A percentile compares a stretch with the other conserved stretches of the same genome.
Conservation (phyloP, 768 basidiomycete species). For the Macrolepiota albuminosa region DNA sequence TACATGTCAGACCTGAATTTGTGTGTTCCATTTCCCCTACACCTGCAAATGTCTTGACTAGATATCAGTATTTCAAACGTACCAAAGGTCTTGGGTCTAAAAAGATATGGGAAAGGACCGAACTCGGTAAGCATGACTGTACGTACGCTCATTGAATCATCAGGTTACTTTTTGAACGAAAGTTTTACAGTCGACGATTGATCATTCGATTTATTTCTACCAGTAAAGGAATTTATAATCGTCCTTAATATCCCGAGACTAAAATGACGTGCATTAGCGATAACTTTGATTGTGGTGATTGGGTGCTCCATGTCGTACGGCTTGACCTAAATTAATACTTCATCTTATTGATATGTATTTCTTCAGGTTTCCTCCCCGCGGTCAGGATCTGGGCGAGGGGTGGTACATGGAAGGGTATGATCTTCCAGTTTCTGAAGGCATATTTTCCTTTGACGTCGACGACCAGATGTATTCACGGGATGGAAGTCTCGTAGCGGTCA, state of each 20-base stretch:
- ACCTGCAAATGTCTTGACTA: slow-evolving; percentile 6
- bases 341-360: neutral
- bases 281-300: slow-evolving; percentile 73
- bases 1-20: slow-evolving; percentile 79
- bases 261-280: slow-evolving; percentile 38
- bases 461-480: slow-evolving; percentile 61
- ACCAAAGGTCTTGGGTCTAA: slow-evolving; percentile 49
- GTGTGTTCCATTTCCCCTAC: slow-evolving; percentile 33
- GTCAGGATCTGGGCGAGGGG: slow-evolving; percentile 60
- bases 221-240: slow-evolving; percentile 36
- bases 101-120: slow-evolving; percentile 43
- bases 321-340: neutral
- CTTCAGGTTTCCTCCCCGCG: slow-evolving; percentile 59
- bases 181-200: slow-evolving; percentile 54
- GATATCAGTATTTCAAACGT: slow-evolving; percentile 51
- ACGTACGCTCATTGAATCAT: slow-evolving; percentile 20
- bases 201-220: slow-evolving; percentile 81
- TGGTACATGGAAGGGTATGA: slow-evolving; percentile 69
- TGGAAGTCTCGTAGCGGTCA: slow-evolving; percentile 68
- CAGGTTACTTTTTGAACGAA: slow-evolving; percentile 1
- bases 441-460: neutral
- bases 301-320: slow-evolving; percentile 73
- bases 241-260: neutral
- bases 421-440: neutral
- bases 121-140: slow-evolving; percentile 58